phyloP scores from a whole-genome alignment of 371 early-diverging fungal species.

The Mucor mucedo region DNA sequence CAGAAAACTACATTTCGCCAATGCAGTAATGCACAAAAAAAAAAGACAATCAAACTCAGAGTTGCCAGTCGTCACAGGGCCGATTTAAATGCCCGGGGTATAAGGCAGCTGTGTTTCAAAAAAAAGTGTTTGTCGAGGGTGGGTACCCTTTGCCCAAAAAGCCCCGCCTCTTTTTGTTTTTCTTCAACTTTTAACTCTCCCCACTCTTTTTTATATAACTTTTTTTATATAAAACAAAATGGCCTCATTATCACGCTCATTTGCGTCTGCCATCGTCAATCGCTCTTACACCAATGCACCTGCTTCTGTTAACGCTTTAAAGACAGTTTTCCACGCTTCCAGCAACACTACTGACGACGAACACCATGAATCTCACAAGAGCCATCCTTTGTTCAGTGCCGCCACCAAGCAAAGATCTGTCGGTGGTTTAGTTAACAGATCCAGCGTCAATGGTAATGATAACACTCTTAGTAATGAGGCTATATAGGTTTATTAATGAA shows the following conservation, averaged over 20 bases:
- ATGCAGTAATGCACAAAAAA: no score
- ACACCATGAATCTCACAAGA: conserved; percentile 31
- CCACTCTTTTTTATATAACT: conserved; percentile 14
- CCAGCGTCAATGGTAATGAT: conserved; percentile 40
- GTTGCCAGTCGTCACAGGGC: no score
- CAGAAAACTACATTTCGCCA: no score
- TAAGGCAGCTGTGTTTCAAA: no score
- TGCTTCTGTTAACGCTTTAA: conserved; percentile 52
- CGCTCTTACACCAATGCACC: conserved; percentile 52
- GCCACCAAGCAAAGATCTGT: conserved; percentile 43
- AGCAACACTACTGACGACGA: conserved; percentile 47
- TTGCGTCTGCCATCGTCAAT: conserved; percentile 51
- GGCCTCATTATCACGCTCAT: conserved; percentile 56
- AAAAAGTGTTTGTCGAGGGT: conserved; percentile 4
- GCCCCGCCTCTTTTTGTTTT: conserved; percentile 4
- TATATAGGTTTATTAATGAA: background rate
- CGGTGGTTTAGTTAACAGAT: conserved; percentile 40
- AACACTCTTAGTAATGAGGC: no score
- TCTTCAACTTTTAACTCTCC: conserved; percentile 9
- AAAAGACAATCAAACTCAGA: no score
- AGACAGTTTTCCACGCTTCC: conserved; percentile 35
- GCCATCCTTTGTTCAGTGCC: conserved; percentile 37
- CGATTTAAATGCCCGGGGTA: no score
- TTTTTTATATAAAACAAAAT: conserved; percentile 23
- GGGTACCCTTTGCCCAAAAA: background rate